A percentile compares a stretch with the other conserved stretches of the same genome.
These are phyloP conservation scores for Rhizophlyctis rosea DNA, from an alignment of 192 early-diverging fungal species.

Conservation along the genomic window DNA sequence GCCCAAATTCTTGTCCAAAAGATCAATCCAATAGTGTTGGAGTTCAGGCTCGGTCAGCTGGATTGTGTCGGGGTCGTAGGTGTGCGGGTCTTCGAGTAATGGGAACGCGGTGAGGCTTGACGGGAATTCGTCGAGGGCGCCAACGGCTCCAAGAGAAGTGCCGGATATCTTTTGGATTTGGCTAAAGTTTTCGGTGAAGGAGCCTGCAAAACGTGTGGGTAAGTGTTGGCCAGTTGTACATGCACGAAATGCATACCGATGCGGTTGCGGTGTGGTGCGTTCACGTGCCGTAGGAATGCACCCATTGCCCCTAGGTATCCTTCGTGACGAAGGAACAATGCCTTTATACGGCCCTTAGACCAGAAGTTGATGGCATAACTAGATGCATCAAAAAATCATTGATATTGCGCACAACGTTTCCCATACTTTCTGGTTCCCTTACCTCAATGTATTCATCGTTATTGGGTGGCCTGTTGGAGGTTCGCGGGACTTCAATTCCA, in stretches of 20 bases:
- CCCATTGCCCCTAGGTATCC: conserved; percentile 94
- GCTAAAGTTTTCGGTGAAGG: conserved; percentile 85
- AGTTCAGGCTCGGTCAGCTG: conserved; percentile 52
- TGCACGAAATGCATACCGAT: no score
- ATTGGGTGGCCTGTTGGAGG: conserved; percentile 71
- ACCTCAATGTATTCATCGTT: conserved; percentile 94
- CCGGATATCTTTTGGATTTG: conserved; percentile 57
- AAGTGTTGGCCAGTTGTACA: no score
- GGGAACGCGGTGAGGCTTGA: conserved; percentile 55
- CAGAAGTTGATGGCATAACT: conserved; percentile 94
- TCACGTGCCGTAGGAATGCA: conserved; percentile 64
- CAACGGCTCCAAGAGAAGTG: conserved; percentile 54
- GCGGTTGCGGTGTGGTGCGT: conserved; percentile 20
- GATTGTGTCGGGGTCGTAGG: conserved; percentile 70
- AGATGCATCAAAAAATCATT: neutral
- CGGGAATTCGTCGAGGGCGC: conserved; percentile 62
- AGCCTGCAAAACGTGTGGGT: no score
- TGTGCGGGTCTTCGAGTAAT: conserved; percentile 45
- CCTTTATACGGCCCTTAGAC: conserved; percentile 92
- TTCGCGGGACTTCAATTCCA: neutral
- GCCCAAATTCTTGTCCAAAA: conserved; percentile 64
- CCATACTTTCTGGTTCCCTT: neutral
- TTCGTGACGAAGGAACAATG: conserved; percentile 94
- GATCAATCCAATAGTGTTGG: conserved; percentile 74
- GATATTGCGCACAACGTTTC: neutral